Percentiles rank a stretch among this genome's conserved stretches.
Conservation (phyloP, 768 basidiomycete genomes). For the Hemileccinum impolitum region DNA sequence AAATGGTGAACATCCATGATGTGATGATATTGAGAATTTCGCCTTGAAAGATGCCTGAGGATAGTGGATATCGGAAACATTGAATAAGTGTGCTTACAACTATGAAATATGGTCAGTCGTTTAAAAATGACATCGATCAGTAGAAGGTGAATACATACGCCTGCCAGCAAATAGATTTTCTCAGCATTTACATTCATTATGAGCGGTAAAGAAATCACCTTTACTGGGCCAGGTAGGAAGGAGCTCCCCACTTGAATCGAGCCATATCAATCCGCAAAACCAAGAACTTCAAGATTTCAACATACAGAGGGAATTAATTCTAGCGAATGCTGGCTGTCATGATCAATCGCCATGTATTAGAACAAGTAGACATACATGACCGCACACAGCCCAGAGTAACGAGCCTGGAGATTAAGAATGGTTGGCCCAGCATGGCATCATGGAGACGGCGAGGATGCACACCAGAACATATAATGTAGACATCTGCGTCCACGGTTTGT, state of each 20-base stretch:
- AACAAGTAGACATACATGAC: neutral
- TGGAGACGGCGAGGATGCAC: too few relatives aligned
- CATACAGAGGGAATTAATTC: neutral
- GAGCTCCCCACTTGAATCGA: neutral
- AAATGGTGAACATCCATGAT: neutral
- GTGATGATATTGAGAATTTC: neutral
- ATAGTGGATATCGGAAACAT: neutral
- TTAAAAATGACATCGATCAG: too few relatives aligned
- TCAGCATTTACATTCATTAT: neutral
- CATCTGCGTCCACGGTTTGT: neutral
- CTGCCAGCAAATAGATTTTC: too few relatives aligned
- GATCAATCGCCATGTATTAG: neutral
- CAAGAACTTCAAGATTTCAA: too few relatives aligned
- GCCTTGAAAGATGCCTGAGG: neutral
- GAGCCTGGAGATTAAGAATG: neutral
- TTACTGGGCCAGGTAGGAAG: neutral
- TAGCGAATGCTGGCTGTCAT: neutral
- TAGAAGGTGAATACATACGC: neutral
- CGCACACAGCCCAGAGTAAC: neutral
- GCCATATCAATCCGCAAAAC: neutral
- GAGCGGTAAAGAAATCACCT: neutral
- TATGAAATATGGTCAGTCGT: neutral
- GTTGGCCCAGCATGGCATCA: too few relatives aligned
- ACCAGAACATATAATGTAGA: neutral
- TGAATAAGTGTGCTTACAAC: neutral